Evolutionary conservation across 352 stramenopile species (phyloP), one percentile per base, ranked within the genome.

Genomic region (Pythium folliculosum): DNA sequence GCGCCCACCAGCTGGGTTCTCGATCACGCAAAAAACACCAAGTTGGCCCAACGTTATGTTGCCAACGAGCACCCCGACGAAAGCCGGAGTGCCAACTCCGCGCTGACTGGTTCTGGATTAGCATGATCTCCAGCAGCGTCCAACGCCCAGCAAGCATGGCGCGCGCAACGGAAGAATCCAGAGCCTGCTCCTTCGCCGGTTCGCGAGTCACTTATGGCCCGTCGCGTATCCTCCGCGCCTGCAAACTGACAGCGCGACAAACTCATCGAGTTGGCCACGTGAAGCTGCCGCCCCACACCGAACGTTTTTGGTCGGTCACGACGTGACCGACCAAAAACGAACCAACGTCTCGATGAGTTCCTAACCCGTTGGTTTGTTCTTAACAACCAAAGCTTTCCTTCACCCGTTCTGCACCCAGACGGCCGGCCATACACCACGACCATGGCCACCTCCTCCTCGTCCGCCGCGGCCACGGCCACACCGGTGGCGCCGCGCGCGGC

Each of bases 61-160:
- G 60, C 7, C 50, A 53, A 60, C 9, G 49, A 60, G 49, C 38
- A 56, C 30, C 6, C 32, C 17, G 27, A 57, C n/a, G n/a, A 57
- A 66, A 66, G 59, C 59, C 59, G 50, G 59, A 22, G 19, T 55
- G 14, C 30, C 4, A 1, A 22, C 19, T 23, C 23, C 16, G 49
- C 59, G 5, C 60, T 67, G 60, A 49, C 60, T 67, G 60, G 35
- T 67, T 67, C 60, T 60, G 60, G 50, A 67, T 67, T 47, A 63
- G 16, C 37, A 8, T 25, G 21, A 38, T 37, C 47, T 19, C 47
- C 47, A 54, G 1, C 48, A 54, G 3, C 19, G 12, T 17, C 21
- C 45, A 51, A 6, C 17, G n/a, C n/a, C n/a, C n/a, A n/a, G n/a
- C n/a, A 49, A 5, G 5, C 43, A 16, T 22, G 14, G 43, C 14